Evolutionary conservation across 2,329 filamentous ascomycete species (phyloP).

Genomic region (Exophiala sideris): DNA sequence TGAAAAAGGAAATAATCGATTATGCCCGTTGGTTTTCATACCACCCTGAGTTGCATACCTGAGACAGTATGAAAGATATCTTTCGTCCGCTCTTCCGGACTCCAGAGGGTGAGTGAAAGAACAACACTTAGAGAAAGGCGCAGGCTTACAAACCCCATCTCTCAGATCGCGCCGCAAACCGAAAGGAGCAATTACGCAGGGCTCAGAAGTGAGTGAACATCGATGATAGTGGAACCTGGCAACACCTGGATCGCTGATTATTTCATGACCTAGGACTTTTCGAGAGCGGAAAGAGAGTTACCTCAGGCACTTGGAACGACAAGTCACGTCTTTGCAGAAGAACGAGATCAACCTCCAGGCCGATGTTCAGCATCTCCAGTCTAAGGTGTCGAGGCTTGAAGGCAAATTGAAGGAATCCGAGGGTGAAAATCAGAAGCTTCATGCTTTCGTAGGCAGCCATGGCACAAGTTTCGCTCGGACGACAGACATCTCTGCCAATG

Average conservation of each 20-base stretch:
- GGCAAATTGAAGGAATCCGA: slow-evolving; percentile 19
- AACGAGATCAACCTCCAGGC: slow-evolving; percentile 32
- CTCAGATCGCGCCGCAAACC: slow-evolving; percentile 24
- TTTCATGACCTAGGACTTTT: slow-evolving; percentile 11
- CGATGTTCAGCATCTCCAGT: slow-evolving; percentile 29
- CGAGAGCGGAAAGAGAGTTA: slow-evolving; percentile 21
- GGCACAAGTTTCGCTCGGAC: background rate
- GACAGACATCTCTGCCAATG: background rate
- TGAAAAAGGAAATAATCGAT: background rate
- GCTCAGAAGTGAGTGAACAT: slow-evolving; percentile 32
- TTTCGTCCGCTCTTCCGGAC: slow-evolving; percentile 18
- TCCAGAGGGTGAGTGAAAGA: slow-evolving; percentile 9
- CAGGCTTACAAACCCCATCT: background rate
- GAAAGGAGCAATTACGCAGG: slow-evolving; percentile 37
- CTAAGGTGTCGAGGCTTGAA: slow-evolving; percentile 29
- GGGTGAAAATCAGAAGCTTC: background rate
- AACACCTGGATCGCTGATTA: background rate
- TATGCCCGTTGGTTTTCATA: background rate
- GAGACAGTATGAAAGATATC: slow-evolving; percentile 9
- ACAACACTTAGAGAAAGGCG: background rate
- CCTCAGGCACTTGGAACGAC: slow-evolving; percentile 11
- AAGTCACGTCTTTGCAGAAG: slow-evolving; percentile 12
- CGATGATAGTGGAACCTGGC: slow-evolving; percentile 8
- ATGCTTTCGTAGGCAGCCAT: too few relatives aligned
- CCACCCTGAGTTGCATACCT: background rate